Evolutionary conservation across 805 yeast species (phyloP).

Genomic region (Zygotorulaspora sp.): DNA sequence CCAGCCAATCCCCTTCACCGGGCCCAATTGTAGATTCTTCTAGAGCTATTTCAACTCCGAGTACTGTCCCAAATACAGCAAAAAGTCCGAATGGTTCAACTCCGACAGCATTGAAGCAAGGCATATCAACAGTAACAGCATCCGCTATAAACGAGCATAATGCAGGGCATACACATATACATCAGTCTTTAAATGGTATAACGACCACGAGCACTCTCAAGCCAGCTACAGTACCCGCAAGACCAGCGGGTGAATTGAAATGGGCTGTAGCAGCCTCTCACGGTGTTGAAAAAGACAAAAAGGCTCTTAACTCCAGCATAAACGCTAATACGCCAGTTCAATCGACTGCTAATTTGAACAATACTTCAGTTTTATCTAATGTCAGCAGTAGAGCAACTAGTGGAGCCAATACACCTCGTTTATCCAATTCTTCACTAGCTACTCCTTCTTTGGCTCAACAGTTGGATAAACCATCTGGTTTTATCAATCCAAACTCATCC

Average conservation of each 20-base stretch:
- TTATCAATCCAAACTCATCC: conserved; percentile 10
- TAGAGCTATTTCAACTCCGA: conserved; percentile 11
- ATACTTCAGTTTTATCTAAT: conserved; percentile 15
- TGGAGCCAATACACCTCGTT: conserved; percentile 22
- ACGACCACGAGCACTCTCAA: conserved; percentile 38
- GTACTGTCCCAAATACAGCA: conserved; percentile 17
- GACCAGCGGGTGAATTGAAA: conserved; percentile 50
- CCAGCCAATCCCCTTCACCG: conserved; percentile 22
- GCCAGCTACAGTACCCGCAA: conserved; percentile 51
- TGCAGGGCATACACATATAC: conserved; percentile 31
- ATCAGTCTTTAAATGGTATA: conserved; percentile 31
- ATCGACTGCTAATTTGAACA: conserved; percentile 5
- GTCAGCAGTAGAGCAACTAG: conserved; percentile 15
- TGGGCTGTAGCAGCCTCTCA: conserved; percentile 54
- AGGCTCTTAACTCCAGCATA: conserved; percentile 6
- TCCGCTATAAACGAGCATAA: conserved; percentile 10
- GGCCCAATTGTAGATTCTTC: conserved; percentile 7
- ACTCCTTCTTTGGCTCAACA: conserved; percentile 17
- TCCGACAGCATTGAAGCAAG: conserved; percentile 6
- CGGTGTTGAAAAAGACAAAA: conserved; percentile 27
- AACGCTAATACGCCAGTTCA: conserved; percentile 3
- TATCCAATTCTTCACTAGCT: too few relatives aligned
- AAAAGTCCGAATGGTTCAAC: conserved; percentile 17
- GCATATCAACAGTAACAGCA: conserved; percentile 6
- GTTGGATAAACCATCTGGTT: conserved; percentile 12